phyloP scores from a whole-genome alignment of 139 green algal genomes.

The Nannochloris sp. region DNA sequence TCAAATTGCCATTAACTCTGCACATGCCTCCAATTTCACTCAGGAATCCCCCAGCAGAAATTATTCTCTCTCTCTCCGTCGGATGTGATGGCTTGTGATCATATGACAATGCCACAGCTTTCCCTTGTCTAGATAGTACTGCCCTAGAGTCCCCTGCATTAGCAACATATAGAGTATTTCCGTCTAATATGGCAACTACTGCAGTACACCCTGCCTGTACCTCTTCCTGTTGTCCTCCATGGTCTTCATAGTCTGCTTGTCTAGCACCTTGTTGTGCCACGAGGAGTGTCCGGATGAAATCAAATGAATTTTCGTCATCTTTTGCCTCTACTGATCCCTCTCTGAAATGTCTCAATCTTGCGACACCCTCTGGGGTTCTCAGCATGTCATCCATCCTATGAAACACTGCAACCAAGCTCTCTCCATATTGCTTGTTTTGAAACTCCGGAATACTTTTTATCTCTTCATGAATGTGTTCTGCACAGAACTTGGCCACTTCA shows the following conservation, averaged over 20 bases:
- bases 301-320: constrained; percentile 16
- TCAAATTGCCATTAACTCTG: constrained; percentile 90
- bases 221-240: not conserved
- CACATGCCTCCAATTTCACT: constrained; percentile 34
- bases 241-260: not conserved
- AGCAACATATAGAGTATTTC: constrained; percentile 67
- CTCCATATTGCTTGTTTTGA: constrained; percentile 41
- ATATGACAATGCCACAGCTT: constrained; percentile 47
- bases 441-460: constrained; percentile 50
- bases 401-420: constrained; percentile 34
- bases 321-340: not conserved
- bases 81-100: constrained; percentile 79
- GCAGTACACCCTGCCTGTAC: constrained; percentile 73
- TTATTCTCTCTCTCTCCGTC: constrained; percentile 65
- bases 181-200: constrained; percentile 70
- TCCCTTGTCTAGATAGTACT: constrained; percentile 53
- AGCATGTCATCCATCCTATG: constrained; percentile 30
- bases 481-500: constrained; percentile 83
- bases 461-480: constrained; percentile 64
- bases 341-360: constrained; percentile 16
- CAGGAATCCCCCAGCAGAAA: constrained; percentile 65
- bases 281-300: constrained; percentile 28
- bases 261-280: constrained; percentile 20
- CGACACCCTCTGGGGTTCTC: constrained; percentile 18
- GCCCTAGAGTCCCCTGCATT: constrained; percentile 85